A percentile compares a stretch with the other conserved stretches of the same genome.
These are phyloP conservation scores for Ustulina deusta DNA, from an alignment of 2,329 filamentous ascomycete species.

Conservation along the genomic window DNA sequence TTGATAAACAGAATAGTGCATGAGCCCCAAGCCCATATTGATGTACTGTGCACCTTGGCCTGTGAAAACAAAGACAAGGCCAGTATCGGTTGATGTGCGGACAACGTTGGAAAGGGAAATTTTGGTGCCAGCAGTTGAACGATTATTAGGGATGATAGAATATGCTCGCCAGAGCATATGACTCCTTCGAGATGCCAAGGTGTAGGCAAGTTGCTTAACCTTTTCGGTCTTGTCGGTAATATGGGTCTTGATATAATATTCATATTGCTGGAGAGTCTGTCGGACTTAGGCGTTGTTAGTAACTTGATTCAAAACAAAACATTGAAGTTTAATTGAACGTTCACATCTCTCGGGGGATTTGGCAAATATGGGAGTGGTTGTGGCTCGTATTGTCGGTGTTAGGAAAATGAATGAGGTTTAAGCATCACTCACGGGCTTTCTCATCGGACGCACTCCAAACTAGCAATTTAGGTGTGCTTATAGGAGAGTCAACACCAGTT, in stretches of 20 bases:
- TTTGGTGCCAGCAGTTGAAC: background rate
- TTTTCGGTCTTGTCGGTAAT: constrained; percentile 26
- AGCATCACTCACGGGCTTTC: constrained; percentile 39
- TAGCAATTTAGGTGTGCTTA: constrained; percentile 37
- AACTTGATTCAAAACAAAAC: background rate
- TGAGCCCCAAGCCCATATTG: background rate
- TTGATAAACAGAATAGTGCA: background rate
- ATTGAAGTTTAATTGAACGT: background rate
- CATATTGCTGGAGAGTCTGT: constrained; percentile 44
- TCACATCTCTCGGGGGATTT: background rate
- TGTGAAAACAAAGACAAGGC: constrained; percentile 46
- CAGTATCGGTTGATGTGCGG: constrained; percentile 39
- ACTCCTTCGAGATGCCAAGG: constrained; percentile 46
- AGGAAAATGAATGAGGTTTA: background rate
- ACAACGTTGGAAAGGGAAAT: constrained; percentile 35
- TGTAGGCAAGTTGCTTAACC: constrained; percentile 47
- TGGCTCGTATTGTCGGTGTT: background rate
- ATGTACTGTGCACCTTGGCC: constrained; percentile 9
- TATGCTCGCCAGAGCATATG: constrained; percentile 44
- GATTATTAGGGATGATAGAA: constrained; percentile 14
- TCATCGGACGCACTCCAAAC: constrained; percentile 50
- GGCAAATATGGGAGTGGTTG: background rate
- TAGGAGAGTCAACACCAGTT: background rate
- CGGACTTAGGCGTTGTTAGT: constrained; percentile 26
- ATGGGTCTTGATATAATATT: constrained; percentile 41